Evolutionary conservation across 306 rosid species (phyloP).

Genomic region (Spatholobus suberectus): DNA sequence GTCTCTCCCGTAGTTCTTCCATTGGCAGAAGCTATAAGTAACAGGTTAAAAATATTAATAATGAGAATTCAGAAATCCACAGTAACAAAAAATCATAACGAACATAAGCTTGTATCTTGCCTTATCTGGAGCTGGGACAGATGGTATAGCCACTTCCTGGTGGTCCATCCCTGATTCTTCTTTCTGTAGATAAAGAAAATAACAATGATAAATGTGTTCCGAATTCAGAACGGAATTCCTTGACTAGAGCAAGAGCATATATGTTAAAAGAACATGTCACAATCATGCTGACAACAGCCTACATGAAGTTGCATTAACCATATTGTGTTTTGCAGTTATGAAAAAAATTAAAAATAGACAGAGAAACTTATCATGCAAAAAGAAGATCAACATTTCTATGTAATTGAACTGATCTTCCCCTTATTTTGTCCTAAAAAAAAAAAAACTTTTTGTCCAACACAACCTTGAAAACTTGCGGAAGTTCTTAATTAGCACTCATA

Average conservation of each 20-base stretch:
- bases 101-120: slow-evolving; percentile 51
- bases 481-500: slow-evolving; percentile 19
- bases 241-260: slow-evolving; percentile 6
- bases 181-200: slow-evolving; percentile 62
- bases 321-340: not conserved
- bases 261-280: not conserved
- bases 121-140: slow-evolving; percentile 76
- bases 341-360: not conserved
- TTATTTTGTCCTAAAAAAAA: slow-evolving; percentile 8
- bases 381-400: slow-evolving; percentile 36
- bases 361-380: slow-evolving; percentile 31
- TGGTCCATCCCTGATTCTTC: slow-evolving; percentile 77
- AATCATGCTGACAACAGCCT: slow-evolving; percentile 16
- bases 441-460: not conserved
- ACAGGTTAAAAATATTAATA: slow-evolving; percentile 22
- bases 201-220: slow-evolving; percentile 28
- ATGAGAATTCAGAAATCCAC: slow-evolving; percentile 13
- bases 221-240: slow-evolving; percentile 26
- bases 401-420: slow-evolving; percentile 5
- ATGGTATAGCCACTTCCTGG: slow-evolving; percentile 74
- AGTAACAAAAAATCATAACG: slow-evolving; percentile 10
- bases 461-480: not conserved
- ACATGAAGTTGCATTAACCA: slow-evolving; percentile 13
- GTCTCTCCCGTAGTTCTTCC: slow-evolving; percentile 52
- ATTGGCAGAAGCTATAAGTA: slow-evolving; percentile 46